Evolutionary conservation across 345 rosid species (phyloP), one percentile per base, ranked within the genome.

Genomic region (Salix suchowensis): DNA sequence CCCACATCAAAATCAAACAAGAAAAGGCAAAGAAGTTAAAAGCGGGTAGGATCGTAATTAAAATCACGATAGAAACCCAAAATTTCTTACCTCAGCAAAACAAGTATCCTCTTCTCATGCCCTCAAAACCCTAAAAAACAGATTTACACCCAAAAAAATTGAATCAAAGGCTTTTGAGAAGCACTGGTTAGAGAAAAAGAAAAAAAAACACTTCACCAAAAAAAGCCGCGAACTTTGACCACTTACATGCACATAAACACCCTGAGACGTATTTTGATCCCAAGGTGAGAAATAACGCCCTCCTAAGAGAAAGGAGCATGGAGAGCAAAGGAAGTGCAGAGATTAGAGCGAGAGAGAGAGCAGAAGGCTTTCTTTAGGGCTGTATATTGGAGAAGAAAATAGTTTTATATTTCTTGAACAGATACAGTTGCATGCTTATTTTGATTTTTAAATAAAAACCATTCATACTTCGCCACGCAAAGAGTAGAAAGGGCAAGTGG

Each of bases 1-100:
- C 18, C 44, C 39, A 65, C 68, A 65, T 65, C 65, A 77, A 78
- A 71, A 72, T 28, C 70, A 58, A 79, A 39, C 42, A 4, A 32
- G 4, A 73, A 21, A 19, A 19, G 71, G 24, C 55, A 70, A 30
- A 28, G 15, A 64, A 74, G 65, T 46, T 64, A 46, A 77, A 46
- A 74, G 24, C 24, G 69, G 54, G 71, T 72, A 62, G 39, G 79
- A 77, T 77, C 82, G 76, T 48, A 52, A 65, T 54, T 42, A 79
- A 50, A 72, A 74, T 62, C 64, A 77, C 77, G 71, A 82, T 61
- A 72, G 75, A 40, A 62, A 68, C 55, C 64, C 67, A 69, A 37
- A 67, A 78, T 36, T 58, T 75, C 82, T 77, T 68, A 83, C 88
- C 88, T 85, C 58, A 81, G 80, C 37, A 48, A 30, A 72, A 26